Evolutionary conservation across 805 yeast genomes (phyloP).

Genomic region (Schwanniomyces occidentalis): DNA sequence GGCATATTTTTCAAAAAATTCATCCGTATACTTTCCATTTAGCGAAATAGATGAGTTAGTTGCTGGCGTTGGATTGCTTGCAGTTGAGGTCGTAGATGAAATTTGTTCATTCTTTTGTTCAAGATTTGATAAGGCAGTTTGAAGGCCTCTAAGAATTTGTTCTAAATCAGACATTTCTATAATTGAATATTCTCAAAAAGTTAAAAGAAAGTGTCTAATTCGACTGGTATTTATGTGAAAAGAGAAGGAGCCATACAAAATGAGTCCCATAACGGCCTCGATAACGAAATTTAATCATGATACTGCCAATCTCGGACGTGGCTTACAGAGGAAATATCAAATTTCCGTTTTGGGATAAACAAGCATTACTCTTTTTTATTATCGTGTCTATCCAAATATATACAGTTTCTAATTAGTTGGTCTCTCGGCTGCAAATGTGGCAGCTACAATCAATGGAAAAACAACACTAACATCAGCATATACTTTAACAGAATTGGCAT

Average conservation of each 20-base stretch:
- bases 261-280: too few relatives aligned
- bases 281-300: neutral
- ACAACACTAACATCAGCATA: conserved; percentile 95
- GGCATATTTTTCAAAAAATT: conserved; percentile 25
- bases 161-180: conserved; percentile 5
- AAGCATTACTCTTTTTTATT: too few relatives aligned
- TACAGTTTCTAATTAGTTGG: conserved; percentile 12
- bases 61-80: neutral
- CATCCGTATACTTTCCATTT: conserved; percentile 13
- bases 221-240: neutral
- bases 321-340: too few relatives aligned
- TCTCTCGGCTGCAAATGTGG: conserved; percentile 76
- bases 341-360: too few relatives aligned
- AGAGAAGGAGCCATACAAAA: neutral
- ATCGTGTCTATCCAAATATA: conserved; percentile 1
- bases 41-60: neutral
- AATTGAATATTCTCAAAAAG: too few relatives aligned
- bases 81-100: neutral
- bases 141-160: conserved; percentile 4
- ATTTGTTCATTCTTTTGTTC: neutral
- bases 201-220: too few relatives aligned
- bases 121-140: conserved; percentile 3
- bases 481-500: conserved; percentile 87
- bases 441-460: conserved; percentile 95
- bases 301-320: conserved; percentile 4